phyloP scores from a whole-genome alignment of 1,284 basidiomycete genomes.

The Marasmius fiardii region DNA sequence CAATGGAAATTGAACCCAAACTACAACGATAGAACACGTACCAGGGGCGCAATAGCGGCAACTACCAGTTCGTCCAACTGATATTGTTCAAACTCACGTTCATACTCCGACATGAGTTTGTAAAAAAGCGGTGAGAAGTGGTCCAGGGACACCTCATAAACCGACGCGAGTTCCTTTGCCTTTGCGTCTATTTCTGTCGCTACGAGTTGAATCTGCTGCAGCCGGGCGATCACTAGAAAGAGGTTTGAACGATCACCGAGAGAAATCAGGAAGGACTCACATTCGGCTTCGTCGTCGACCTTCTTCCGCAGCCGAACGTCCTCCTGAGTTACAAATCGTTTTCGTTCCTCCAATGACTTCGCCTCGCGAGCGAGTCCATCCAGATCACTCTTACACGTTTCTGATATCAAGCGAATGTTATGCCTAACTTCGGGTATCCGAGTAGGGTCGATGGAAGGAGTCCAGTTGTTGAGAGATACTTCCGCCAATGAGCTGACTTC shows the following conservation, averaged over 20 bases:
- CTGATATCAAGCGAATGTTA: conserved; percentile 86
- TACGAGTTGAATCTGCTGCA: conserved; percentile 74
- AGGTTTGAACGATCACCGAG: conserved; percentile 14
- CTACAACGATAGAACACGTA: conserved; percentile 29
- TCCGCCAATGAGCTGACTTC: conserved; percentile 83
- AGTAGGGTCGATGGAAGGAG: conserved; percentile 78
- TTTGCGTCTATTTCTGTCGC: conserved; percentile 66
- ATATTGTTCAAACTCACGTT: conserved; percentile 77
- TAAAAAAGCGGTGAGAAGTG: conserved; percentile 71
- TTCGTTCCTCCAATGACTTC: conserved; percentile 75
- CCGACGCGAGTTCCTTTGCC: conserved; percentile 57
- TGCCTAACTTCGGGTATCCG: conserved; percentile 94
- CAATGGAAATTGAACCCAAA: conserved; percentile 1
- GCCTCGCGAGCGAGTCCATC: conserved; percentile 90
- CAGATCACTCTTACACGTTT: conserved; percentile 79
- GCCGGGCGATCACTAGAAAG: conserved; percentile 63
- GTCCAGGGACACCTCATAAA: conserved; percentile 68
- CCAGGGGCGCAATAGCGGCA: conserved; percentile 81
- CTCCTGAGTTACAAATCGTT: conserved; percentile 74
- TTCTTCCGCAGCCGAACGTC: conserved; percentile 64
- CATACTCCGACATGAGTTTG: conserved; percentile 67
- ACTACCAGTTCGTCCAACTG: conserved; percentile 90
- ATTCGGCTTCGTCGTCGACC: conserved; percentile 69
- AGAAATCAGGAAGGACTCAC: conserved; percentile 39
- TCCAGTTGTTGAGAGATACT: conserved; percentile 77